A percentile compares a stretch with the other conserved stretches of the same genome.
Evolutionary conservation across 495 filamentous ascomycete species (phyloP).

Genomic region (Daldinia caldariorum): DNA sequence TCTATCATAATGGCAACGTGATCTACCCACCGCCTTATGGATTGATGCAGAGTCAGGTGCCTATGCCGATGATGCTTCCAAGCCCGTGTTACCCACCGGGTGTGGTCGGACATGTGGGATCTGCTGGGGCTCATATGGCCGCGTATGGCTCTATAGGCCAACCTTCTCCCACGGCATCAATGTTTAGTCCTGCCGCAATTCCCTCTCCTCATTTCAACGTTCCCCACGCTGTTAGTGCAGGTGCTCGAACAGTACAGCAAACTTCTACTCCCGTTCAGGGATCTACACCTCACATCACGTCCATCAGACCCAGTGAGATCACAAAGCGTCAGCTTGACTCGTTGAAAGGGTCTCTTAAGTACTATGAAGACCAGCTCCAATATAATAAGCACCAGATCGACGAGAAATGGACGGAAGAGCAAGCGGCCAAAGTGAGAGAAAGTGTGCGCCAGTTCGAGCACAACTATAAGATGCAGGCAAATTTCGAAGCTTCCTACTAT

Average conservation of each 20-base stretch:
- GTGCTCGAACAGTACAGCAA: constrained; percentile 15
- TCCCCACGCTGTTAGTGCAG: constrained; percentile 6
- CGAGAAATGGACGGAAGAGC: constrained; percentile 51
- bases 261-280: constrained; percentile 20
- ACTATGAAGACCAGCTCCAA: constrained; percentile 58
- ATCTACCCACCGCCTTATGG: constrained; percentile 54
- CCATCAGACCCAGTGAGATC: constrained; percentile 59
- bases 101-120: constrained; percentile 16
- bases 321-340: constrained; percentile 57
- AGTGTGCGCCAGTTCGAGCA: constrained; percentile 54
- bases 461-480: constrained; percentile 48
- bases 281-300: constrained; percentile 51
- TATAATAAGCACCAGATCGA: constrained; percentile 63
- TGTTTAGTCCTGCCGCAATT: constrained; percentile 18
- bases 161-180: constrained; percentile 11
- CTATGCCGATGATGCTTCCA: constrained; percentile 32
- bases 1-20: constrained; percentile 59
- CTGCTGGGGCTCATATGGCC: constrained; percentile 13
- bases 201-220: constrained; percentile 7
- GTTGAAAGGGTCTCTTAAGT: constrained; percentile 51
- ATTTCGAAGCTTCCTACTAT: constrained; percentile 48
- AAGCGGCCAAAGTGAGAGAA: constrained; percentile 46
- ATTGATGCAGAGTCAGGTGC: constrained; percentile 21
- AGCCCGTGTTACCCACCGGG: constrained; percentile 32
- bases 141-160: constrained; percentile 21